Evolutionary conservation across 2,329 filamentous ascomycete species (phyloP), one percentile per base, ranked within the genome.

Genomic region (Aureobasidium sp.): DNA sequence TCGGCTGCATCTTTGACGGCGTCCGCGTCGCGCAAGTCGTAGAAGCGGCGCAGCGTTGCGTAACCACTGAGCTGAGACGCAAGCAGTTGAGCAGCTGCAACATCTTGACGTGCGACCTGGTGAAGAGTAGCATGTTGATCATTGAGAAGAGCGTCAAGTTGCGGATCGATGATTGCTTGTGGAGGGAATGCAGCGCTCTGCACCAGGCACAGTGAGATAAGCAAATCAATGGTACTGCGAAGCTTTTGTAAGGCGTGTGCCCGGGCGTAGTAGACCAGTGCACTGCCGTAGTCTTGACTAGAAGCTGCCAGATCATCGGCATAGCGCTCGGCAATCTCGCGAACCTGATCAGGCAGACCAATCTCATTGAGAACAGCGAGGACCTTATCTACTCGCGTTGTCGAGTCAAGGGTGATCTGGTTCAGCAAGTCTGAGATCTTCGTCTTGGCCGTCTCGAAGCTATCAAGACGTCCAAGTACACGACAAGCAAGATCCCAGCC

Each of bases 401-500:
- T 80, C 15, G 89, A 89, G 53, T 87, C 81, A 22, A 93, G 80
- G 42, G 87, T 80, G n/a, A 97, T 78, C 24, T 86, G 79, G 61
- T 87, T 83, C 47, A 97, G 79, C 64, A 97, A 77, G 63, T 88
- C 83, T 44, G 85, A 82, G 12, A 97, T 89, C 63, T 86, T 86
- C 66, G 87, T 83, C 70, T 89, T 87, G 8, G 89, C 89, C 54
- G 84, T 82, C 53, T 84, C 79, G 0, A 82, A 79, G 63, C 91
- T 85, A 70, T 96, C 88, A 71, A 97, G 82, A 60, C 93, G 85
- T 11, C 89, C 89, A 49, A 97, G 79, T 12, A 96, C 83, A 63
- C 91, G 85, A 47, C 97, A 85, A 0, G 91, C 89, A 70, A 97
- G 77, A 75, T 97, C 91, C 93, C 93, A 97, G 9, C 93, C 92